Conservation (phyloP, 1,139 yeast genomes). For the Pichia sp. region DNA sequence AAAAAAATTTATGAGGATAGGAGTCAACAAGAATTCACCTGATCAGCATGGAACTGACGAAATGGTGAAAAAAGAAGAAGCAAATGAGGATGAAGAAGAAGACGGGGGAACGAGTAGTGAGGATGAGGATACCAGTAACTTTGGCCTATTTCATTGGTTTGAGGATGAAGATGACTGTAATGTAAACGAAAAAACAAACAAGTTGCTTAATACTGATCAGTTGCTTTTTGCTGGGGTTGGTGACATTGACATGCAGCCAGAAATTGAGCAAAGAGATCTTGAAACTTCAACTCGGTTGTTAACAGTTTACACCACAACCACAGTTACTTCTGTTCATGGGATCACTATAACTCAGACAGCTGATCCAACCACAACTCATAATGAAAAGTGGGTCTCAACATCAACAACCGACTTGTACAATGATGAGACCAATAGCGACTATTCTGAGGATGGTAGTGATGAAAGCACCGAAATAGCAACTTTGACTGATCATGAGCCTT, state of each 20-base stretch:
- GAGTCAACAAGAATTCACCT: conserved; percentile 21
- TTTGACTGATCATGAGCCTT: neutral
- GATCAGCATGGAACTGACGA: conserved; percentile 1
- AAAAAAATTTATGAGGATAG: conserved; percentile 28
- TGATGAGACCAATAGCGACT: too few relatives aligned
- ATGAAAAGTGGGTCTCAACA: neutral
- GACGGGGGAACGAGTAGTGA: neutral
- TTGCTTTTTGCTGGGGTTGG: conserved; percentile 28
- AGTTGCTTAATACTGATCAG: conserved; percentile 24
- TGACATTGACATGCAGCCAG: conserved; percentile 10
- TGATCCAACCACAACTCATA: neutral
- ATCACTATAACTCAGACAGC: neutral
- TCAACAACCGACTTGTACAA: neutral
- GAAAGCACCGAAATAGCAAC: neutral
- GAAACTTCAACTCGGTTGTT: neutral
- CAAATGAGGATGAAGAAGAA: conserved; percentile 16
- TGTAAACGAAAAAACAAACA: conserved; percentile 5
- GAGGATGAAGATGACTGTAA: conserved; percentile 14
- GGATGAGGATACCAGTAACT: neutral
- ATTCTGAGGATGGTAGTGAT: neutral
- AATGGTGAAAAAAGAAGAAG: conserved; percentile 9
- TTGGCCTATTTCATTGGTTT: conserved; percentile 15
- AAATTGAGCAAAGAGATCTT: neutral
- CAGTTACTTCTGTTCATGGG: neutral
- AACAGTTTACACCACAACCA: neutral